Percentiles rank a stretch among this genome's conserved stretches.
These are phyloP conservation scores for Persicaria tinctoria DNA, from an alignment of 148 eudicot genomes.

Conservation along the genomic window DNA sequence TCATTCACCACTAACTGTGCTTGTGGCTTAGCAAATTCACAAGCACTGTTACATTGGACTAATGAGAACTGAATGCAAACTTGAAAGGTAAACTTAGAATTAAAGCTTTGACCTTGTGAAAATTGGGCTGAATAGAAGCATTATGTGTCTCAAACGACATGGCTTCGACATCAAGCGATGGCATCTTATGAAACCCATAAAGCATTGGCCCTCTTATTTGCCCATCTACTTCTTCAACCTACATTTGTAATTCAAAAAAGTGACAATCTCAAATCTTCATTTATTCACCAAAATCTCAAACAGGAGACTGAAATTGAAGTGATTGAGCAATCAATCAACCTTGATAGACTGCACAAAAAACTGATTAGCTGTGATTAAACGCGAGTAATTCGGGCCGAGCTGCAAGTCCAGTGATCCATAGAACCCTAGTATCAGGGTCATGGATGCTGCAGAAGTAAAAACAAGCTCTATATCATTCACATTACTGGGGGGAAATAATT, in stretches of 20 bases:
- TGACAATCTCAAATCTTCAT: background rate
- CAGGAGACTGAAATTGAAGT: background rate
- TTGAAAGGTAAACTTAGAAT: background rate
- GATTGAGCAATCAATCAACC: slow-evolving; percentile 21
- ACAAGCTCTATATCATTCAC: background rate
- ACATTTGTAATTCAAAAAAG: slow-evolving; percentile 13
- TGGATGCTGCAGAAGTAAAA: slow-evolving; percentile 35
- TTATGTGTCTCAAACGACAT: slow-evolving; percentile 39
- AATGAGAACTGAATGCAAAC: background rate
- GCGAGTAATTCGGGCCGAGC: slow-evolving; percentile 47
- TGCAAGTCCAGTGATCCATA: slow-evolving; percentile 41
- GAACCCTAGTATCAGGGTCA: slow-evolving; percentile 44
- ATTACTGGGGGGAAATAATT: background rate
- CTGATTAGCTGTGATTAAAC: slow-evolving; percentile 30
- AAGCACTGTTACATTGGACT: background rate
- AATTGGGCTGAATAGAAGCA: slow-evolving; percentile 24
- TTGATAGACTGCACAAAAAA: slow-evolving; percentile 42
- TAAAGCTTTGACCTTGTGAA: slow-evolving; percentile 25
- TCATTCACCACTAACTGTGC: background rate
- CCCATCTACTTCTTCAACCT: slow-evolving; percentile 39
- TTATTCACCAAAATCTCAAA: slow-evolving; percentile 3
- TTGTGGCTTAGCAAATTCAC: background rate
- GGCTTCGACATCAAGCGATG: slow-evolving; percentile 45
- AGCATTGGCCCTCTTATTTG: slow-evolving; percentile 36
- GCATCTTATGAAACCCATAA: slow-evolving; percentile 55